Base-by-base conservation (phyloP, 495 filamentous ascomycete species). In the Geopyxis carbonaria region DNA sequence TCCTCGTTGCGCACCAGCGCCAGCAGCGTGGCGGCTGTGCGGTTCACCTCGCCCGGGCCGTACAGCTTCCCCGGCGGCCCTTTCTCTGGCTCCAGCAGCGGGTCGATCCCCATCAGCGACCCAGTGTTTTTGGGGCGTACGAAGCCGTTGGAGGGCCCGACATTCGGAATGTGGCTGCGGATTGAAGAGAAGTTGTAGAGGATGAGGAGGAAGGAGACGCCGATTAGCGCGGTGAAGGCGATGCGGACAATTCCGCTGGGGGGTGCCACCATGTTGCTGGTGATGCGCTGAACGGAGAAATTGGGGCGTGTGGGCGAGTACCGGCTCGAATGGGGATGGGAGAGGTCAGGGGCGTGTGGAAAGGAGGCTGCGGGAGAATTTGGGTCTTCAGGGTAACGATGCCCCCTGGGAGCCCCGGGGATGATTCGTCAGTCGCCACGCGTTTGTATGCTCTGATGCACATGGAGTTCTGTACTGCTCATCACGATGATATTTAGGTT, bases 1-100 rank as follows among this genome's bases (percentile, higher is more conserved):
- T 99, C 91, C 47, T 78, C 72, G 51, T 99, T 95, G 36, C 91
- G 75, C 27, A 95, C 91, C 15, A 99, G 68, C n/a, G 81, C 73
- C 45, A 99, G 70, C 38, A 99, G 68, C 6, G 91, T 93, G 36
- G 91, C 91, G 57, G 87, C 84, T 57, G 87, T 87, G 45, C 89
- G 79, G 14, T 55, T 46, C 10, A 34, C 18, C 14, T 56, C 52
- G 18, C 52, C 47, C 13, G 53, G 53, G 2, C 29, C 47, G 34
- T 38, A 48, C 13, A 56, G 42, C 29, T 45, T 56, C 28, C 53
- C 53, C 21, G 40, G 20, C 2, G 51, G 51, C 10, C 44, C 52
- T 28, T 47, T 50, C 31, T 55, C 51, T n/a, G 51, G 51, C 27
- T 49, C 43, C 11, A 56, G 40, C 11, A 56, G 38, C 11, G 53